phyloP scores from a whole-genome alignment of 2,329 filamentous ascomycete species.

The Nemania diffusa region DNA sequence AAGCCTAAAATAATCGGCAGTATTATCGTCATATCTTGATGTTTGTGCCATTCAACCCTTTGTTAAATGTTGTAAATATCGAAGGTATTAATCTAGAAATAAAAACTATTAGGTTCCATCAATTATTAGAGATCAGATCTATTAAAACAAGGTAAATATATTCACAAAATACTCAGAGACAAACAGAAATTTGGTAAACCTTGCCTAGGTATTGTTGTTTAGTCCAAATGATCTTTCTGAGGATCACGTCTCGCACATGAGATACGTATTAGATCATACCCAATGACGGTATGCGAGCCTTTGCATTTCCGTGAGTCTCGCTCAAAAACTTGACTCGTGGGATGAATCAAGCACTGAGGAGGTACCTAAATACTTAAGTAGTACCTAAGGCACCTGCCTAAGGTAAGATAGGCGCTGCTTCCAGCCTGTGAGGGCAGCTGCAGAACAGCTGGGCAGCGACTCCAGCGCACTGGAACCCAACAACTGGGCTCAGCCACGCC shows the following conservation, averaged over 20 bases:
- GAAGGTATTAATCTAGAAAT: not conserved
- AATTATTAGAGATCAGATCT: not conserved
- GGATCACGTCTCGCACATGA: not conserved
- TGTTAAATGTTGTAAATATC: too few species aligned
- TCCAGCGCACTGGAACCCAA: conserved; percentile 31
- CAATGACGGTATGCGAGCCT: conserved; percentile 21
- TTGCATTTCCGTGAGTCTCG: conserved; percentile 5
- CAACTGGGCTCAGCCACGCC: conserved; percentile 33
- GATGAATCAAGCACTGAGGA: not conserved
- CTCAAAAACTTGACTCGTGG: not conserved
- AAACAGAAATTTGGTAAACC: not conserved
- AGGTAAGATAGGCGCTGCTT: conserved; percentile 1
- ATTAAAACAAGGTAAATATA: not conserved
- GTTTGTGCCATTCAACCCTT: not conserved
- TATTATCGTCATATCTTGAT: not conserved
- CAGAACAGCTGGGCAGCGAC: conserved; percentile 22
- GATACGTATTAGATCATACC: too few species aligned
- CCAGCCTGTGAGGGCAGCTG: not conserved
- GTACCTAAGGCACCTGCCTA: too few species aligned
- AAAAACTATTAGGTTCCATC: not conserved
- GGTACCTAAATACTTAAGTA: too few species aligned
- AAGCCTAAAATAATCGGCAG: not conserved
- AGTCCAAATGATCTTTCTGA: not conserved
- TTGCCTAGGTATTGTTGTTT: not conserved
- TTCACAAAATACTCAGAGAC: not conserved